These are phyloP conservation scores for Clonostachys sp. DNA, from an alignment of 2,329 filamentous ascomycete genomes.

Conservation along the genomic window DNA sequence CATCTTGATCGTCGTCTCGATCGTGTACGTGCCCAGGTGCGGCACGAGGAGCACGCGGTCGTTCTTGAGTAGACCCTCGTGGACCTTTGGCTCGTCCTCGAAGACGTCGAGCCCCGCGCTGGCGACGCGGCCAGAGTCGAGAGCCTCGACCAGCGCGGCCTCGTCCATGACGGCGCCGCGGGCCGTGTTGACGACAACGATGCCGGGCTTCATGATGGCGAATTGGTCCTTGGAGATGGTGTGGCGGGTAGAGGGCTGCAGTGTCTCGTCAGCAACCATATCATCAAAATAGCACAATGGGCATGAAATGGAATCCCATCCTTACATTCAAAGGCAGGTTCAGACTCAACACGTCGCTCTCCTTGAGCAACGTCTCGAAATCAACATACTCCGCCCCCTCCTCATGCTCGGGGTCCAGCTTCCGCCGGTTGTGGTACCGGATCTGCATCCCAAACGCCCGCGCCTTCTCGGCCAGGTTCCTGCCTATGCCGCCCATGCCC, in stretches of 20 bases:
- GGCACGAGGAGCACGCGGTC: conserved; percentile 71
- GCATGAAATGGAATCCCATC: conserved; percentile 8
- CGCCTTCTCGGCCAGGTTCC: conserved; percentile 71
- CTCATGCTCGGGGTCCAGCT: conserved; percentile 50
- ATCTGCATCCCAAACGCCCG: conserved; percentile 72
- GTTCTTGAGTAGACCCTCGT: conserved; percentile 67
- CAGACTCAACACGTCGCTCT: conserved; percentile 73
- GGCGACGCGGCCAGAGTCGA: conserved; percentile 65
- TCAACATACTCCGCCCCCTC: conserved; percentile 62
- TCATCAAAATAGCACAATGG: background rate
- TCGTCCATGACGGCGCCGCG: conserved; percentile 81
- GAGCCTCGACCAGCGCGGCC: conserved; percentile 68
- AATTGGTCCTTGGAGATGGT: conserved; percentile 71
- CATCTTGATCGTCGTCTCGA: conserved; percentile 63
- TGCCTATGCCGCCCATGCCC: conserved; percentile 82
- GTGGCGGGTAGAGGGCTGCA: conserved; percentile 62
- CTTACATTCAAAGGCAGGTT: conserved; percentile 78
- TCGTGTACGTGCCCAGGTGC: conserved; percentile 82
- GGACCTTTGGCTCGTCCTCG: conserved; percentile 74
- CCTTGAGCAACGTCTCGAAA: conserved; percentile 67
- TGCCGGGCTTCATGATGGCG: conserved; percentile 70
- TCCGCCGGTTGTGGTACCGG: conserved; percentile 68
- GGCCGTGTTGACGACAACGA: conserved; percentile 78
- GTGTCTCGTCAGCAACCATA: background rate
- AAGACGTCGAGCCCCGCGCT: conserved; percentile 77